Conservation (phyloP, 495 filamentous ascomycete species). For the Penicillium daleae region DNA sequence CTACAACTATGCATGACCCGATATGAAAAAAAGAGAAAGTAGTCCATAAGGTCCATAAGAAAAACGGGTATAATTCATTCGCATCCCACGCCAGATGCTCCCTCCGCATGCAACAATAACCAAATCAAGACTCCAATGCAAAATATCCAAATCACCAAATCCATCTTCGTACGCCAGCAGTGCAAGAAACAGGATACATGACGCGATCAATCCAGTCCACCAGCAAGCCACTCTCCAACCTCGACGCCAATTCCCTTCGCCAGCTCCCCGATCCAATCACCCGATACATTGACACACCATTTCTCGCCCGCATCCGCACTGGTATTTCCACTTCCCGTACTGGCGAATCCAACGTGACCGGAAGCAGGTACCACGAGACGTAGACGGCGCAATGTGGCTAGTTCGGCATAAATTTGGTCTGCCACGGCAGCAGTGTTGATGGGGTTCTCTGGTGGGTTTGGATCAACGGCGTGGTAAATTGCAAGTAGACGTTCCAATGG, state of each 20-base stretch:
- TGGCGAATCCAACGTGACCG: slow-evolving; percentile 40
- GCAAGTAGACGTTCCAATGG: slow-evolving; percentile 84
- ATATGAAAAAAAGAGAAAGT: background rate
- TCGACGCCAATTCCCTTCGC: slow-evolving; percentile 53
- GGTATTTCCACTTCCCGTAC: slow-evolving; percentile 43
- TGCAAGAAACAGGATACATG: slow-evolving; percentile 1
- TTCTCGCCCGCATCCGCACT: slow-evolving; percentile 48
- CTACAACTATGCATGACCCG: background rate
- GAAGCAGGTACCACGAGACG: slow-evolving; percentile 69
- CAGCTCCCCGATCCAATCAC: slow-evolving; percentile 52
- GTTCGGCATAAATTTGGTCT: slow-evolving; percentile 68
- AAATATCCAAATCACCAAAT: slow-evolving; percentile 8
- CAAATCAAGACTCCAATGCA: slow-evolving; percentile 12
- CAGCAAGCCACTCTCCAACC: slow-evolving; percentile 54
- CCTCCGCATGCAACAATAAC: slow-evolving; percentile 3
- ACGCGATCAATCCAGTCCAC: slow-evolving; percentile 44
- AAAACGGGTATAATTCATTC: slow-evolving; percentile 27
- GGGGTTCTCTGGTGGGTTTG: slow-evolving; percentile 61
- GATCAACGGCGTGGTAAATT: slow-evolving; percentile 79
- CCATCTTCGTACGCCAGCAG: slow-evolving; percentile 5
- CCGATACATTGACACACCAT: slow-evolving; percentile 53
- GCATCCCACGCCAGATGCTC: slow-evolving; percentile 1
- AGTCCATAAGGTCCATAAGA: background rate
- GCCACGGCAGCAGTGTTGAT: slow-evolving; percentile 50
- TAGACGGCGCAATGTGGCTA: slow-evolving; percentile 81